These are phyloP conservation scores for Cadophora gregata DNA, from an alignment of 2,329 filamentous ascomycete genomes.

Conservation along the genomic window DNA sequence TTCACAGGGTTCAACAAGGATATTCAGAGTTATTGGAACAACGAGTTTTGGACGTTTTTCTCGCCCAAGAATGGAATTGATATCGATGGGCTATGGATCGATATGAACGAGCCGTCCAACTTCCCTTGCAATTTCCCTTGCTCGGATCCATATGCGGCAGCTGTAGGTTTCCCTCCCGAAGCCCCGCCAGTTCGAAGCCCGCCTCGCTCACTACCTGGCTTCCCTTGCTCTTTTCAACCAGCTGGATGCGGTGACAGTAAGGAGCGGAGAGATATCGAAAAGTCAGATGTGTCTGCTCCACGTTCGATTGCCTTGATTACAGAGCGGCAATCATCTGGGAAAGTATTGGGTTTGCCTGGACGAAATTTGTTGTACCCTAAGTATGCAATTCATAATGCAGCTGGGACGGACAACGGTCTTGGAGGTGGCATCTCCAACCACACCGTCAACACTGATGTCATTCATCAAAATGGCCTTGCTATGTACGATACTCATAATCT, in stretches of 20 bases:
- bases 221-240: conserved; percentile 71
- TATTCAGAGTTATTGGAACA: conserved; percentile 71
- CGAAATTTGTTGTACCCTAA: conserved; percentile 68
- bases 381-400: conserved; percentile 69
- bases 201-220: conserved; percentile 71
- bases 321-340: conserved; percentile 41
- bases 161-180: conserved; percentile 60
- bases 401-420: conserved; percentile 52
- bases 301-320: background rate
- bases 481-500: conserved; percentile 82
- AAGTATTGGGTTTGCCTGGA: conserved; percentile 63
- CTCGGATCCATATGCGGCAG: conserved; percentile 49
- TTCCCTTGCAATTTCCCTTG: conserved; percentile 57
- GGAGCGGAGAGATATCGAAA: conserved; percentile 32
- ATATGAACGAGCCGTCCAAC: conserved; percentile 66
- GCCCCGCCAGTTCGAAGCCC: conserved; percentile 67
- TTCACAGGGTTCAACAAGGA: conserved; percentile 64
- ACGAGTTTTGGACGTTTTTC: conserved; percentile 71
- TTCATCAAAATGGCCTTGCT: conserved; percentile 69
- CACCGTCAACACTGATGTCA: conserved; percentile 70
- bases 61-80: conserved; percentile 67
- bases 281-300: background rate
- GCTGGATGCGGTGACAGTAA: conserved; percentile 43
- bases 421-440: conserved; percentile 57
- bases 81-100: conserved; percentile 81